phyloP scores from a whole-genome alignment of 2,329 filamentous ascomycete species.

The Penicillium verrucosum region DNA sequence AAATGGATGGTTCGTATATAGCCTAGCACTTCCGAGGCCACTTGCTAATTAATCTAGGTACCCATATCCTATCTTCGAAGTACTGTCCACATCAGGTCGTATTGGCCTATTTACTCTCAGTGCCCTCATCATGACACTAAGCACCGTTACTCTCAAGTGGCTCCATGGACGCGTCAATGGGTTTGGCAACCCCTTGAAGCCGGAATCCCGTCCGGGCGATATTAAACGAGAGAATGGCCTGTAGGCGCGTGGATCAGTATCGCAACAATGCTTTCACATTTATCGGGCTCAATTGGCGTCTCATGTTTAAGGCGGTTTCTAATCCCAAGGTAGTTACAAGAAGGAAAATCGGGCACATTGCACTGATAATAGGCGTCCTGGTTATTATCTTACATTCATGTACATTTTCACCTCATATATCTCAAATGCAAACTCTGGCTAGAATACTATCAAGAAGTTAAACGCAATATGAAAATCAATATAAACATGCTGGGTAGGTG shows the following conservation, averaged over 20 bases:
- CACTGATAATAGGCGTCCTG: neutral
- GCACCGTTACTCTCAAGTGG: slow-evolving; percentile 66
- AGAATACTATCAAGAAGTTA: too few relatives aligned
- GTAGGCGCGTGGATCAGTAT: slow-evolving; percentile 1
- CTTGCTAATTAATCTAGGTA: slow-evolving; percentile 54
- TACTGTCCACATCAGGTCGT: slow-evolving; percentile 64
- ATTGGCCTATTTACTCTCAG: slow-evolving; percentile 66
- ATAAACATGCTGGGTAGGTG: neutral
- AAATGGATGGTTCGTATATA: slow-evolving; percentile 55
- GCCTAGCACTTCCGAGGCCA: neutral
- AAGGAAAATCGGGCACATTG: neutral
- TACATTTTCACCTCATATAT: neutral
- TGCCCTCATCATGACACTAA: slow-evolving; percentile 68
- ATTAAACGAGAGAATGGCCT: slow-evolving; percentile 28
- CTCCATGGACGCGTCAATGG: slow-evolving; percentile 58
- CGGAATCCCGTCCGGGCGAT: slow-evolving; percentile 29
- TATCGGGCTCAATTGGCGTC: neutral
- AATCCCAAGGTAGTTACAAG: too few relatives aligned
- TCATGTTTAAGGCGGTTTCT: too few relatives aligned
- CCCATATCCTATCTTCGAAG: slow-evolving; percentile 78
- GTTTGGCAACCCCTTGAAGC: slow-evolving; percentile 22
- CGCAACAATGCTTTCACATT: neutral
- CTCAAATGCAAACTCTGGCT: neutral
- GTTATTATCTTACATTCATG: neutral
- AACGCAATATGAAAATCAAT: neutral